Conservation (phyloP, 768 basidiomycete genomes). For the Amanita molliuscula region DNA sequence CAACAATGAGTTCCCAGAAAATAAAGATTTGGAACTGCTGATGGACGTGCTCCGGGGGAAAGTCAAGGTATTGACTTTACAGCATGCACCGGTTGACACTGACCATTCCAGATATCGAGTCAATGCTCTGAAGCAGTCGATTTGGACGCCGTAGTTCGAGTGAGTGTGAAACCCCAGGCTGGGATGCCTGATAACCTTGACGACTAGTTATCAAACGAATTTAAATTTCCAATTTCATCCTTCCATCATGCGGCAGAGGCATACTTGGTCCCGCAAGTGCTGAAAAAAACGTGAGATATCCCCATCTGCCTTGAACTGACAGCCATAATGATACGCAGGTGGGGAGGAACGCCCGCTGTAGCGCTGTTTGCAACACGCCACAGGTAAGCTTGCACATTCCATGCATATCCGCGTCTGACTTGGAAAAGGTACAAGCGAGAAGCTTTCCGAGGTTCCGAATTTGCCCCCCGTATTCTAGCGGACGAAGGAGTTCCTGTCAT, state of each 20-base stretch:
- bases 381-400: constrained; percentile 24
- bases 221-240: constrained; percentile 72
- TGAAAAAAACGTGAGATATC: constrained; percentile 58
- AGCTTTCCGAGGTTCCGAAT: constrained; percentile 65
- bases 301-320: not conserved
- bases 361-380: constrained; percentile 79
- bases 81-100: not conserved
- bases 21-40: constrained; percentile 63
- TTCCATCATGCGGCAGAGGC: constrained; percentile 87
- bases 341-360: constrained; percentile 52
- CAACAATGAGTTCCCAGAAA: constrained; percentile 51
- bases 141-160: constrained; percentile 57
- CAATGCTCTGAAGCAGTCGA: constrained; percentile 73
- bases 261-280: constrained; percentile 74
- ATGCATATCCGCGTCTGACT: not conserved
- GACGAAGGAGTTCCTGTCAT: constrained; percentile 64
- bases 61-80: constrained; percentile 45
- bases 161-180: constrained; percentile 12
- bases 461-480: constrained; percentile 65
- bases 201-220: constrained; percentile 75
- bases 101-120: constrained; percentile 35
- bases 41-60: constrained; percentile 80
- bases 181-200: not conserved
- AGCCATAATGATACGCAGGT: constrained; percentile 15
- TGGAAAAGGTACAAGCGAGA: constrained; percentile 31